Percentiles rank a stretch among this genome's conserved stretches.
Conservation (phyloP, 148 eudicot genomes). For the Drosera capensis region DNA sequence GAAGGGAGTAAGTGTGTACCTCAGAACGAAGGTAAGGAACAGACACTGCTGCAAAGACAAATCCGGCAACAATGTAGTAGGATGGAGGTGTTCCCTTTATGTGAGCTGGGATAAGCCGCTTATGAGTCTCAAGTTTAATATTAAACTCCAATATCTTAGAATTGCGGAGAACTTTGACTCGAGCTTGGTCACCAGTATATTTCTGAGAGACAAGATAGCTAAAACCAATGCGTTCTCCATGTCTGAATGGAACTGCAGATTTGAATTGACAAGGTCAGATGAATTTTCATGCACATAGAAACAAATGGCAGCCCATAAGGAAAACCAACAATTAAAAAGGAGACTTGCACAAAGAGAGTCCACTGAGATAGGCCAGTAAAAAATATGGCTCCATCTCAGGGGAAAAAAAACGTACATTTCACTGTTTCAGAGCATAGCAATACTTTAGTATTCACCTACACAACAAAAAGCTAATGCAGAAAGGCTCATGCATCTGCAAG, state of each 20-base stretch:
- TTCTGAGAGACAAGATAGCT: conserved; percentile 39
- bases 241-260: conserved; percentile 22
- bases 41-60: conserved; percentile 29
- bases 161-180: conserved; percentile 32
- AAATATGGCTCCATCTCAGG: too few relatives aligned
- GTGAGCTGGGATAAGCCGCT: conserved; percentile 32
- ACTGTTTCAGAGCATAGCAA: too few relatives aligned
- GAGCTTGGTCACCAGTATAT: conserved; percentile 24
- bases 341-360: too few relatives aligned
- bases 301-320: too few relatives aligned
- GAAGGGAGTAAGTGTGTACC: conserved; percentile 10
- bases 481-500: too few relatives aligned
- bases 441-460: too few relatives aligned
- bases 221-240: conserved; percentile 42
- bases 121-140: conserved; percentile 30
- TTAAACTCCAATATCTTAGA: conserved; percentile 22
- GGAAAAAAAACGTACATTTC: too few relatives aligned
- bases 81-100: conserved; percentile 31
- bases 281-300: background rate
- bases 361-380: too few relatives aligned
- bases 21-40: conserved; percentile 40
- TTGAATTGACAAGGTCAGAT: background rate
- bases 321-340: too few relatives aligned
- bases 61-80: conserved; percentile 37
- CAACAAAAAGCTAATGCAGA: too few relatives aligned